Evolutionary conservation across 352 stramenopile genomes (phyloP).

Genomic region (Pythium coloratum): DNA sequence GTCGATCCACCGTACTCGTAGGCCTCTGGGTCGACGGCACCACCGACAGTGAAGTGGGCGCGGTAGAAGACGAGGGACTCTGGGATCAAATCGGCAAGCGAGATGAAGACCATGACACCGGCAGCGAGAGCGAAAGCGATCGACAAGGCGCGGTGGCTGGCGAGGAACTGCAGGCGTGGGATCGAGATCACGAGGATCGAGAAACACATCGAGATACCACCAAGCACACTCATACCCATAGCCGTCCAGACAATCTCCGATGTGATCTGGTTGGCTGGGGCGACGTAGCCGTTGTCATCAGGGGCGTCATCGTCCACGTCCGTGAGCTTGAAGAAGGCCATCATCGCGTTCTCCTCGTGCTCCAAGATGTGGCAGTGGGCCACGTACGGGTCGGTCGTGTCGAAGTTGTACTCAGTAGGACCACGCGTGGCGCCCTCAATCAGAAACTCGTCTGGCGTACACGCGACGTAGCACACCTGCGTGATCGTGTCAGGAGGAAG

Average conservation of each 20-base stretch:
- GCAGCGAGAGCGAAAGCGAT: conserved; percentile 71
- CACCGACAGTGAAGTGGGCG: conserved; percentile 51
- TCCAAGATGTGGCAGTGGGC: conserved; percentile 79
- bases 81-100: conserved; percentile 60
- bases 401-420: conserved; percentile 62
- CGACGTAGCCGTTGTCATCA: conserved; percentile 34
- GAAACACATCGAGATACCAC: conserved; percentile 60
- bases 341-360: conserved; percentile 78
- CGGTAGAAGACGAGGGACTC: conserved; percentile 61
- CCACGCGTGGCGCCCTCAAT: conserved; percentile 46
- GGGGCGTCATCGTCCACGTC: conserved; percentile 49
- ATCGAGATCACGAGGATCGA: conserved; percentile 73
- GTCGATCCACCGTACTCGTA: conserved; percentile 57
- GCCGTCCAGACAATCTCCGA: conserved; percentile 50
- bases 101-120: conserved; percentile 79
- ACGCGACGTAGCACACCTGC: conserved; percentile 76
- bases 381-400: conserved; percentile 71
- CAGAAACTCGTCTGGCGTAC: conserved; percentile 68
- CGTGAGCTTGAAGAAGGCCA: conserved; percentile 64
- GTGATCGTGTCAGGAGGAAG: conserved; percentile 41
- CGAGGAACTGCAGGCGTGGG: conserved; percentile 64
- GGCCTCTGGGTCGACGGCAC: conserved; percentile 53
- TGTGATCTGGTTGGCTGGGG: conserved; percentile 37
- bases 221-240: conserved; percentile 78
- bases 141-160: conserved; percentile 54